These are phyloP conservation scores for Perilla frutescens DNA, from an alignment of 257 asterid species.

Conservation along the genomic window DNA sequence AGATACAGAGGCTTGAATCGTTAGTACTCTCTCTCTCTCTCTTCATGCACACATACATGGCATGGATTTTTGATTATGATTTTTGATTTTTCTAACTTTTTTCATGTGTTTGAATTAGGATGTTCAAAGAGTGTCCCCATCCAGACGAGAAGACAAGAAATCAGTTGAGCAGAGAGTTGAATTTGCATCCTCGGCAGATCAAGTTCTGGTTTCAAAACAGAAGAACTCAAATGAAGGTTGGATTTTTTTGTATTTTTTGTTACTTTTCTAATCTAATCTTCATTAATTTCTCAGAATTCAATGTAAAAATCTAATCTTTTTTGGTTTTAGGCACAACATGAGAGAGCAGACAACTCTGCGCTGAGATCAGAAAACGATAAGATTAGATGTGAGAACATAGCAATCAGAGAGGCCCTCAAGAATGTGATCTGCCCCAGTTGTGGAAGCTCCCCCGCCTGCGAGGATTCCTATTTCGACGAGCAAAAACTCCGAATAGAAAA, in stretches of 20 bases:
- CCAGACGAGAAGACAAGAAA: conserved; percentile 93
- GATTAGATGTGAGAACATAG: conserved; percentile 83
- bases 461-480: conserved; percentile 80
- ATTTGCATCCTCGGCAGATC: conserved; percentile 85
- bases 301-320: neutral
- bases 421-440: conserved; percentile 90
- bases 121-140: conserved; percentile 89
- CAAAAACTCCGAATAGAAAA: conserved; percentile 82
- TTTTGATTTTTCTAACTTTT: no score
- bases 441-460: conserved; percentile 79
- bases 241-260: neutral
- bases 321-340: conserved; percentile 76
- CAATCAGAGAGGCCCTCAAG: conserved; percentile 83
- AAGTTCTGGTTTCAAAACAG: conserved; percentile 98
- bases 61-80: no score
- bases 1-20: conserved; percentile 91
- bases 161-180: conserved; percentile 85
- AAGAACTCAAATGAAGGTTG: conserved; percentile 94
- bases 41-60: no score
- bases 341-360: conserved; percentile 68
- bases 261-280: neutral
- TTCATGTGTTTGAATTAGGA: conserved; percentile 39
- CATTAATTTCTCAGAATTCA: neutral
- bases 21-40: conserved; percentile 19
- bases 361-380: conserved; percentile 79